Base-by-base conservation (phyloP, 352 stramenopile genomes). In the Globisporangium acanthophoron region DNA sequence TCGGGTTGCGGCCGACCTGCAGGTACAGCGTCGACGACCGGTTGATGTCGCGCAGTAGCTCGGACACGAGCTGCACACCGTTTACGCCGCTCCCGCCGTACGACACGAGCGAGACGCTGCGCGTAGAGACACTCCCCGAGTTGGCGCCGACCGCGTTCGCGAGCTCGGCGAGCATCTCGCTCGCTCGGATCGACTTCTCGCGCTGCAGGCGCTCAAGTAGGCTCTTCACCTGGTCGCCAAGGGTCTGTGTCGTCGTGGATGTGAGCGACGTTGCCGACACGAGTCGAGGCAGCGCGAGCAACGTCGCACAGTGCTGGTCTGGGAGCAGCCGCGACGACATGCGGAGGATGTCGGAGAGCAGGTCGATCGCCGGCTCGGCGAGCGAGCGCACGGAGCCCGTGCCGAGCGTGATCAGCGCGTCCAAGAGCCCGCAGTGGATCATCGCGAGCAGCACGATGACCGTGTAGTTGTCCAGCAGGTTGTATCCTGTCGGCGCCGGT, bases 381-480 rank as follows among this genome's bases (percentile, higher is more conserved):
- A 95, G 73, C 12, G 74, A 70, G 24, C 86, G 80, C 47, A 84
- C 88, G 5, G 76, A 70, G 51, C 85, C 77, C 5, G 82, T 92
- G 24, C 86, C 86, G 6, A 96, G 51, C n/a, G 84, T 92, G 45
- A 96, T 79, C 27, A 96, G 69, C 4, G 84, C 86, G 21, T 96
- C 78, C 18, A 96, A 53, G 21, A 96, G 81, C 0, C 86, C 86
- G 51, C 84, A 94, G 43, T 96, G 86, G 44, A 94, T 82, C 77
- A 96, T 91, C 29, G 84, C 80, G 5, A 96, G 62, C 45, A 96
- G 67, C 33, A 93, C 78, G 51, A 93, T 89, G 5, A 90, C 83
- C 3, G 84, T 93, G 74, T 96, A 96, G 59, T 93, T 94, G 61
- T 96, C 85, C 13, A 96, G 71, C 48, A 96, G 61, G 59, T 94